Evolutionary conservation across 2,329 filamentous ascomycete species (phyloP).

Genomic region (Cordyceps tenuipes): DNA sequence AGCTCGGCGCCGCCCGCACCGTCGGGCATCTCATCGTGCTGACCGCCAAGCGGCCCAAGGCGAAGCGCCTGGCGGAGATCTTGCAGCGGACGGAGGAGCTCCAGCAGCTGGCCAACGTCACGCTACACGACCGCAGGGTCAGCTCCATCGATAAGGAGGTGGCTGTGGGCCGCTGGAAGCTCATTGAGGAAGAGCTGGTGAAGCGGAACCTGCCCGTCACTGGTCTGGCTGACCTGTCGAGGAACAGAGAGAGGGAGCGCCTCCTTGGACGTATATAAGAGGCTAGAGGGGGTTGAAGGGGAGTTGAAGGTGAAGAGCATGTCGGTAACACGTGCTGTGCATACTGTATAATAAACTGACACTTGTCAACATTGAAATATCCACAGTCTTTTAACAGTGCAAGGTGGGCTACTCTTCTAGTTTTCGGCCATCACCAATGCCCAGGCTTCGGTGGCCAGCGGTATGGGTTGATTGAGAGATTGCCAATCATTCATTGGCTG

Average conservation of each 20-base stretch:
- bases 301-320: background rate
- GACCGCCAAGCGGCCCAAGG: conserved; percentile 45
- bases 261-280: background rate
- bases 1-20: conserved; percentile 48
- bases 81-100: conserved; percentile 42
- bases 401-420: background rate
- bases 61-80: conserved; percentile 54
- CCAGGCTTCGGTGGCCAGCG: too few relatives aligned
- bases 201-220: conserved; percentile 52
- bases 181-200: conserved; percentile 63
- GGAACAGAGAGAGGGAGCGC: conserved; percentile 22
- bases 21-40: conserved; percentile 46
- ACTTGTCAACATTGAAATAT: background rate
- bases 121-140: conserved; percentile 53
- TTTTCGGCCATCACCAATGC: too few relatives aligned
- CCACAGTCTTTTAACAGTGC: background rate
- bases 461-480: too few relatives aligned
- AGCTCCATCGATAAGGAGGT: conserved; percentile 66
- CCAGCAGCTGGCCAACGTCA: conserved; percentile 56
- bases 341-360: conserved; percentile 9
- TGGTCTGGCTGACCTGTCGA: conserved; percentile 33
- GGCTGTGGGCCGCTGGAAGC: conserved; percentile 67
- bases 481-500: too few relatives aligned
- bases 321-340: background rate
- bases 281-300: too few relatives aligned